phyloP scores from a whole-genome alignment of 129 eudicot species.

The Erigeron canadensis region DNA sequence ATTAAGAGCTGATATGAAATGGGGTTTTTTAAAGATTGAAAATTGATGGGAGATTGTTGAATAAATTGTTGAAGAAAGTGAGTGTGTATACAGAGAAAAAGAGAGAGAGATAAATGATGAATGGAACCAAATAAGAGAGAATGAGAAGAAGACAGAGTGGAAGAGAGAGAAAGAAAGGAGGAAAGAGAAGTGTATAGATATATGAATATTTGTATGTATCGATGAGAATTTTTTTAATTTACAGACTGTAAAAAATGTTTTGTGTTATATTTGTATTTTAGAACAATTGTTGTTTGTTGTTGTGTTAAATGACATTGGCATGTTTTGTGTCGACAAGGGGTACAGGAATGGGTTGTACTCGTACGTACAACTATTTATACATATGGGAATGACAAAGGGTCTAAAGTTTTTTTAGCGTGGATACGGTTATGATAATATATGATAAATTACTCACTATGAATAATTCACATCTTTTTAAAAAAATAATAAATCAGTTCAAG shows the following conservation, averaged over 20 bases:
- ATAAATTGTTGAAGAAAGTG: constrained; percentile 8
- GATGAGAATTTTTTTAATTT: constrained; percentile 13
- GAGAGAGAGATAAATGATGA: constrained; percentile 29
- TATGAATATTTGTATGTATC: constrained; percentile 25
- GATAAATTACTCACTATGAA: no score
- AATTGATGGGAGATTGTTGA: constrained; percentile 2
- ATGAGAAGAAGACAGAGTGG: constrained; percentile 23
- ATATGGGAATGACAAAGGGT: background rate
- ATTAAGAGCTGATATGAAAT: no score
- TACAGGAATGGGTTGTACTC: constrained; percentile 22
- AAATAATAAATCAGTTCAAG: no score
- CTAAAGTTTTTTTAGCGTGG: no score
- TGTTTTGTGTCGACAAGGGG: constrained; percentile 18
- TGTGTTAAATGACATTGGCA: constrained; percentile 27
- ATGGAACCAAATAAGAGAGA: constrained; percentile 26
- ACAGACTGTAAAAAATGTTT: constrained; percentile 19
- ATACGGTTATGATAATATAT: no score
- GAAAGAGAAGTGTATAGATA: constrained; percentile 9
- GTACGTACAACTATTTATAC: constrained; percentile 19
- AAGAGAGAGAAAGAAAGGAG: constrained; percentile 3
- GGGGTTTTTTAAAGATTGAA: no score
- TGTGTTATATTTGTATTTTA: no score
- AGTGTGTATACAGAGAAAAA: constrained; percentile 27
- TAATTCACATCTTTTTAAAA: no score
- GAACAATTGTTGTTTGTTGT: background rate